Evolutionary conservation across 2,329 filamentous ascomycete species (phyloP).

Genomic region (Periglandula ipomoeae): DNA sequence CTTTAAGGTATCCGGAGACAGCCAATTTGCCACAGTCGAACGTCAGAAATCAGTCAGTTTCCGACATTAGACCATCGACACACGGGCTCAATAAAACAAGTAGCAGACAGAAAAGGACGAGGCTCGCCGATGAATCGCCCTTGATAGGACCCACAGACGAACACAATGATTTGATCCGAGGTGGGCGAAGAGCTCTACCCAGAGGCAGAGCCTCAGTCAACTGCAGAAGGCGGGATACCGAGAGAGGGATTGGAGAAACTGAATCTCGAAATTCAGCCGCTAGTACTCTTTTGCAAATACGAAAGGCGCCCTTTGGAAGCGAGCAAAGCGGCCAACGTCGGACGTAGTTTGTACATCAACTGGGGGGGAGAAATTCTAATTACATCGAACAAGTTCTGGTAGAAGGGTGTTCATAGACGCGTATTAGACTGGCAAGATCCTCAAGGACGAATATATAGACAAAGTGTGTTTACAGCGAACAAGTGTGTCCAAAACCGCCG

Average conservation of each 20-base stretch:
- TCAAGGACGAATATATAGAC: neutral
- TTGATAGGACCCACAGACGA: neutral
- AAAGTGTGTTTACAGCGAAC: too few relatives aligned
- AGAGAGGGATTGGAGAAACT: neutral
- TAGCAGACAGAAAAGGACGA: constrained; percentile 1
- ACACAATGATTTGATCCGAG: neutral
- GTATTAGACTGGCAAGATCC: neutral
- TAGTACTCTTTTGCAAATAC: neutral
- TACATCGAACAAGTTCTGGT: neutral
- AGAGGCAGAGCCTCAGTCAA: neutral
- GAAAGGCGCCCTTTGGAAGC: neutral
- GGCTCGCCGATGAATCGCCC: neutral
- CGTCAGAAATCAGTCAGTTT: neutral
- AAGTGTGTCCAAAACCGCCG: too few relatives aligned
- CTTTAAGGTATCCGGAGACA: too few relatives aligned
- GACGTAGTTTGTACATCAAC: neutral
- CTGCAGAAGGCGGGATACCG: neutral
- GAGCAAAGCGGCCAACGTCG: neutral
- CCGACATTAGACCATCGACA: too few relatives aligned
- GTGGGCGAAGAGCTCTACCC: neutral
- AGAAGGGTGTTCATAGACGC: neutral
- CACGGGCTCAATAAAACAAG: neutral
- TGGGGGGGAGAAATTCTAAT: neutral
- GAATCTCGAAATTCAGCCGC: neutral
- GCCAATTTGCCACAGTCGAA: too few relatives aligned